Evolutionary conservation across 139 green algal species (phyloP).

Genomic region (Bryopsis sp.): DNA sequence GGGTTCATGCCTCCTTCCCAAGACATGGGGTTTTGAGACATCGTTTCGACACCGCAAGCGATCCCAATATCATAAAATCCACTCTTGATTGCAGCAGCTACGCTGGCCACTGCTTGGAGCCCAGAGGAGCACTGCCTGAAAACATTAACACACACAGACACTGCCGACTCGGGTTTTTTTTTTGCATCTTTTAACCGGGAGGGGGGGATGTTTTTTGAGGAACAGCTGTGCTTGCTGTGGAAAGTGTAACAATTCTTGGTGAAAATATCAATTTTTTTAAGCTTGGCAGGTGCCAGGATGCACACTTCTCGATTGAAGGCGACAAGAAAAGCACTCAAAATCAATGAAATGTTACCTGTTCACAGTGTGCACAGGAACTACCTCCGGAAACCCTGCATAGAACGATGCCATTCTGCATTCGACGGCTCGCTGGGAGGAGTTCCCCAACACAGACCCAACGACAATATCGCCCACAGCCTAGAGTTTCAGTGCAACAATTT

Average conservation of each 20-base stretch:
- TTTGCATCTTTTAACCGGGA: too few relatives aligned
- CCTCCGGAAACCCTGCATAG: slow-evolving; percentile 85
- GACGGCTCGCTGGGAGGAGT: slow-evolving; percentile 86
- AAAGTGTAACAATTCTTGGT: too few relatives aligned
- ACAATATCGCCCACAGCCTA: slow-evolving; percentile 92
- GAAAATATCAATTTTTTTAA: too few relatives aligned
- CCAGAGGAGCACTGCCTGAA: slow-evolving; percentile 78
- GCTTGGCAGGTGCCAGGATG: too few relatives aligned
- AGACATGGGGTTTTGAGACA: slow-evolving; percentile 91
- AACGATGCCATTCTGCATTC: slow-evolving; percentile 91
- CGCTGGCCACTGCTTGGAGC: slow-evolving; percentile 89
- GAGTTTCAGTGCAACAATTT: slow-evolving; percentile 11
- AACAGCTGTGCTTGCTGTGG: too few relatives aligned
- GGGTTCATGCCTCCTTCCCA: slow-evolving; percentile 95
- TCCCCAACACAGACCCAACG: slow-evolving; percentile 86
- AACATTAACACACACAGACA: background rate
- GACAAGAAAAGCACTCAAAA: background rate
- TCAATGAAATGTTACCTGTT: slow-evolving; percentile 73
- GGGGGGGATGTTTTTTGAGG: too few relatives aligned
- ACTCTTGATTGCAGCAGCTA: slow-evolving; percentile 87
- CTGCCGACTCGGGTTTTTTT: too few relatives aligned
- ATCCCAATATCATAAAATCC: slow-evolving; percentile 95
- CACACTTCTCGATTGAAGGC: too few relatives aligned
- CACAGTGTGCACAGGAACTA: slow-evolving; percentile 88
- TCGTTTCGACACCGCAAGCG: slow-evolving; percentile 85